These are phyloP conservation scores for Themeda triandra DNA, from an alignment of 176 grass and related monocot genomes.

Conservation along the genomic window DNA sequence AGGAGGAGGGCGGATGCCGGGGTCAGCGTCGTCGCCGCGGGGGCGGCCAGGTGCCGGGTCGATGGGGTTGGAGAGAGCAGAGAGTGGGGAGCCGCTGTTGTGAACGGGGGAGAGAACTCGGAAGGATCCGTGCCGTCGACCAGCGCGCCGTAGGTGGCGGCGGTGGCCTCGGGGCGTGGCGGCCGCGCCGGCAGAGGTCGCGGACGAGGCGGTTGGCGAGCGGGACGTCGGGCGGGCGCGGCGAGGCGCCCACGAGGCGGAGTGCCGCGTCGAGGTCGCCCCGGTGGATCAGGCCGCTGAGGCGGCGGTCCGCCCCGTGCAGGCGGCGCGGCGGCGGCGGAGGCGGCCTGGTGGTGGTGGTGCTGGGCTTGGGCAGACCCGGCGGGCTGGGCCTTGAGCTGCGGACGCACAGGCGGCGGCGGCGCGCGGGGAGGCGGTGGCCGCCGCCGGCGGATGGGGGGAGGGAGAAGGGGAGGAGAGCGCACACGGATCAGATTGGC, in stretches of 20 bases:
- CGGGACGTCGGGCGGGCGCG: slow-evolving; percentile 33
- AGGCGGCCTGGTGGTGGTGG: background rate
- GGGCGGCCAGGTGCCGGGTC: too few species aligned
- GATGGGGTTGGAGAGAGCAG: too few species aligned
- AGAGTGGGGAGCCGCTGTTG: too few species aligned
- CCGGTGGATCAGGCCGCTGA: slow-evolving; percentile 49
- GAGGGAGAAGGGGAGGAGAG: slow-evolving; percentile 19
- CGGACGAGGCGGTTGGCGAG: slow-evolving; percentile 65
- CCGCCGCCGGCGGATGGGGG: background rate
- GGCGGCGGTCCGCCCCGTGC: slow-evolving; percentile 34
- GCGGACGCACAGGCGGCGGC: slow-evolving; percentile 22
- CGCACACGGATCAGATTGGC: too few species aligned
- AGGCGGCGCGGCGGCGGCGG: slow-evolving; percentile 24
- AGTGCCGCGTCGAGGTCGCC: slow-evolving; percentile 64
- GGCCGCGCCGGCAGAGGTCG: slow-evolving; percentile 66
- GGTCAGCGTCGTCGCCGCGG: too few species aligned
- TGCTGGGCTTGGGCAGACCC: background rate
- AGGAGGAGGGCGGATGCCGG: too few species aligned
- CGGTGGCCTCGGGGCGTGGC: slow-evolving; percentile 42
- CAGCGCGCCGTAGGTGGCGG: slow-evolving; percentile 60
- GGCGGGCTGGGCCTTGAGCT: slow-evolving; percentile 18
- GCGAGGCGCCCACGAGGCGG: slow-evolving; percentile 36
- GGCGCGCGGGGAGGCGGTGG: background rate
- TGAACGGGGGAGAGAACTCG: too few species aligned
- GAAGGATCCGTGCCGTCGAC: too few species aligned